A percentile compares a stretch with the other conserved stretches of the same genome.
Conservation (phyloP, 163 green algal species). For the Coccomyxa subellipsoidea region DNA sequence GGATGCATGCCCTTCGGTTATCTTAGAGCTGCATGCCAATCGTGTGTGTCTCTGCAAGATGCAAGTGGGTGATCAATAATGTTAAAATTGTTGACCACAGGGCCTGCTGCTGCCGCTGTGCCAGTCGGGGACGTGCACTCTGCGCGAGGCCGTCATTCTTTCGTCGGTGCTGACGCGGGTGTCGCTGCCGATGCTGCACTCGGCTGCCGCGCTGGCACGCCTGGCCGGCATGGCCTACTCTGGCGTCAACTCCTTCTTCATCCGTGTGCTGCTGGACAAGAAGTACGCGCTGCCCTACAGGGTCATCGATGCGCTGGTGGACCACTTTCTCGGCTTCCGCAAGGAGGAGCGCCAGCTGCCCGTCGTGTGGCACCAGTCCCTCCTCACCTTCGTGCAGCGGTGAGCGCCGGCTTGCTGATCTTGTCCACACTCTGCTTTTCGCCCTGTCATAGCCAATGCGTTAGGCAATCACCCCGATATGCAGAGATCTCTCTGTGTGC, state of each 20-base stretch:
- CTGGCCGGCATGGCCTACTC: slow-evolving; percentile 81
- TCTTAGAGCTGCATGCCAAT: no score
- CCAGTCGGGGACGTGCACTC: slow-evolving; percentile 75
- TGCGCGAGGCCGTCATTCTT: slow-evolving; percentile 96
- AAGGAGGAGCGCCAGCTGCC: slow-evolving; percentile 85
- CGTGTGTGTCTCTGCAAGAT: no score
- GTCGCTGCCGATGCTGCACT: slow-evolving; percentile 79
- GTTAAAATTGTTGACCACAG: slow-evolving; percentile 31
- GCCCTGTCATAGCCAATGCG: no score
- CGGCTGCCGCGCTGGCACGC: slow-evolving; percentile 87
- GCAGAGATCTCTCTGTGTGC: no score
- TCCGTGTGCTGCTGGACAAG: slow-evolving; percentile 97
- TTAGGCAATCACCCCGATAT: no score
- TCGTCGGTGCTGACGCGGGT: slow-evolving; percentile 54
- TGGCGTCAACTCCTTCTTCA: slow-evolving; percentile 97
- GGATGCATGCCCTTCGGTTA: no score
- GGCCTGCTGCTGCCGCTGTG: slow-evolving; percentile 93
- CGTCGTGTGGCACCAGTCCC: slow-evolving; percentile 95
- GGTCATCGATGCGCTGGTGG: slow-evolving; percentile 81
- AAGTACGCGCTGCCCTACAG: slow-evolving; percentile 97
- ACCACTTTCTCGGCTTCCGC: slow-evolving; percentile 89
- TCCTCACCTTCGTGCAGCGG: slow-evolving; percentile 95
- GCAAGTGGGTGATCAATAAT: not conserved
- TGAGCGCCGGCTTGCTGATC: slow-evolving; percentile 29
- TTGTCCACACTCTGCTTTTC: no score